These are phyloP conservation scores for Geotrichum aggregatum DNA, from an alignment of 1,139 yeast genomes.

Conservation along the genomic window DNA sequence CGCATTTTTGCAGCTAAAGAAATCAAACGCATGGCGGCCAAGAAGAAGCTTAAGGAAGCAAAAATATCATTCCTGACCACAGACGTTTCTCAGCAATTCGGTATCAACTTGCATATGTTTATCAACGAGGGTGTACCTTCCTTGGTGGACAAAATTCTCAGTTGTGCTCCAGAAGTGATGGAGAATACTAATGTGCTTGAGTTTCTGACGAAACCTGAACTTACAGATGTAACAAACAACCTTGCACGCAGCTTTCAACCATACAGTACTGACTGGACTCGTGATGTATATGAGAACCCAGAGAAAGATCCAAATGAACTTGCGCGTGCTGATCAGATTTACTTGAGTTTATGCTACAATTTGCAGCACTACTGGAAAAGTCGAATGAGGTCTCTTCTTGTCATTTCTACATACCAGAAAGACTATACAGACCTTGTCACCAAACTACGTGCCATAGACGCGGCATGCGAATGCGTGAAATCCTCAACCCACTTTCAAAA, in stretches of 20 bases:
- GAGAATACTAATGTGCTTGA: slow-evolving; percentile 71
- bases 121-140: slow-evolving; percentile 58
- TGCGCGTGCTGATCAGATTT: slow-evolving; percentile 78
- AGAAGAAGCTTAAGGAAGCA: slow-evolving; percentile 39
- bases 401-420: slow-evolving; percentile 62
- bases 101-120: slow-evolving; percentile 83
- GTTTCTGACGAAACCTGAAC: slow-evolving; percentile 69
- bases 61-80: slow-evolving; percentile 65
- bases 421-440: slow-evolving; percentile 67
- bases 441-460: slow-evolving; percentile 63
- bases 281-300: slow-evolving; percentile 33
- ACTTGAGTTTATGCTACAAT: slow-evolving; percentile 71
- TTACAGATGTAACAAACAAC: slow-evolving; percentile 67
- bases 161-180: slow-evolving; percentile 67
- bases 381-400: slow-evolving; percentile 68
- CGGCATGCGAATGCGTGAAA: slow-evolving; percentile 57
- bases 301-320: slow-evolving; percentile 58
- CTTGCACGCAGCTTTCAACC: slow-evolving; percentile 66
- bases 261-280: slow-evolving; percentile 54
- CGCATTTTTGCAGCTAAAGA: slow-evolving; percentile 66
- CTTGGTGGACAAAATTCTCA: slow-evolving; percentile 60
- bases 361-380: slow-evolving; percentile 81
- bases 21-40: slow-evolving; percentile 41
- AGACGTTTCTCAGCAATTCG: slow-evolving; percentile 86
- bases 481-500: slow-evolving; percentile 60